phyloP scores from a whole-genome alignment of 2,329 filamentous ascomycete species.

The Diplocarpon rosae region DNA sequence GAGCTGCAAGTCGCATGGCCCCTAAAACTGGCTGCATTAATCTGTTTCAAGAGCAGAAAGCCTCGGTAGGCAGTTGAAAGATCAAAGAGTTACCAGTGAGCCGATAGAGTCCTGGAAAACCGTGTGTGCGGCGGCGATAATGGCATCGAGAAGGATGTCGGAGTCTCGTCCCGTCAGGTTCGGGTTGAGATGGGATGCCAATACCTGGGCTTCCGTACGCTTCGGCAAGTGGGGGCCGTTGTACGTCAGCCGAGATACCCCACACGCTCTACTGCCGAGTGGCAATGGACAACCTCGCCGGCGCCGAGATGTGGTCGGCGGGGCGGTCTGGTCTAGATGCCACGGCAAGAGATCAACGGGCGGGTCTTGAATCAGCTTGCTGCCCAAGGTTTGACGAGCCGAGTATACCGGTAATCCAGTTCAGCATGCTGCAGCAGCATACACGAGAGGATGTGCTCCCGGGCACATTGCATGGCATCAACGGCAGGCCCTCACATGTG shows the following conservation, averaged over 20 bases:
- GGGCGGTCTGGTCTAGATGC: conserved; percentile 1
- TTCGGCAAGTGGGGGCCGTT: too few relatives aligned
- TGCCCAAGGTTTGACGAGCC: conserved; percentile 7
- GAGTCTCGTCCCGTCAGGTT: background rate
- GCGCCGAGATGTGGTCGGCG: background rate
- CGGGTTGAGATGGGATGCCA: background rate
- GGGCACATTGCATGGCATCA: too few relatives aligned
- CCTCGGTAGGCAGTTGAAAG: too few relatives aligned
- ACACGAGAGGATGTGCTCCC: background rate
- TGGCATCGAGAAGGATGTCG: background rate
- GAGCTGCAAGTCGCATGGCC: too few relatives aligned
- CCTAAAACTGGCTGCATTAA: too few relatives aligned
- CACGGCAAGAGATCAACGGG: background rate
- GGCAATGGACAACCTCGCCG: background rate
- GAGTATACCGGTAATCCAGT: background rate
- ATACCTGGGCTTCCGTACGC: background rate
- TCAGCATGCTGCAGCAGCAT: background rate
- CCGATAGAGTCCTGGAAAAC: conserved; percentile 5
- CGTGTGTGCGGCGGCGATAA: background rate
- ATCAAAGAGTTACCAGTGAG: background rate
- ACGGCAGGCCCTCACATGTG: too few relatives aligned
- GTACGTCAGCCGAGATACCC: too few relatives aligned
- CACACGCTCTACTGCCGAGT: too few relatives aligned
- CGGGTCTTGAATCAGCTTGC: conserved; percentile 1
- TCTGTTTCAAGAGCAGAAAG: too few relatives aligned